Evolutionary conservation across 2,329 filamentous ascomycete genomes (phyloP), one percentile per base, ranked within the genome.

Genomic region (Neonectria punicea): DNA sequence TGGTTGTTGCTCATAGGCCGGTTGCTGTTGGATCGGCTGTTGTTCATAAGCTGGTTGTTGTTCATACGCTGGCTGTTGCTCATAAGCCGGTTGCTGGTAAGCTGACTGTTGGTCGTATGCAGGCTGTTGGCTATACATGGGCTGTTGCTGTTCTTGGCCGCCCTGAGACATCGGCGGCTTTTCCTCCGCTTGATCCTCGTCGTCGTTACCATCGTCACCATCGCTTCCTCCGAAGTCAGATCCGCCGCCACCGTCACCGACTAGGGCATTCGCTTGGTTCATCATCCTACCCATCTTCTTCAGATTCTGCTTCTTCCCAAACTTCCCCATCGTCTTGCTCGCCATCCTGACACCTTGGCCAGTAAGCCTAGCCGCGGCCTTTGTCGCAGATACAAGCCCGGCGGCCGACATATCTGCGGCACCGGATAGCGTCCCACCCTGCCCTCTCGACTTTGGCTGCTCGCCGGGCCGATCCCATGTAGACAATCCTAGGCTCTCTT

Each of bases 391-490:
- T n/a, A 57, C n/a, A 4, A 66, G n/a, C 2, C 64, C 64, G 14
- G 53, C 53, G 1, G 30, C 47, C 16, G 59, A 46, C 10, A 63
- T 47, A 16, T 66, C 51, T 20, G 50, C 32, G 9, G 28, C 54
- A 6, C 62, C 62, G 1, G 61, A 61, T 34, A 68, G 53, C 2
- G 50, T 49, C 0, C 32, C 8, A 20, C 9, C 1, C 41, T 61
- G 0, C 43, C 44, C 34, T 13, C 60, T 54, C 10, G 63, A 54
- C 32, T 54, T 68, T 5, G 74, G 74, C 16, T 71, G 73, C 6
- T 74, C 69, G 2, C 74, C 74, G 2, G 74, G 74, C n/a, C 73
- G 61, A 18, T 75, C 74, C 74, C 74, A 76, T 0, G 73, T 67
- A 1, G 71, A 70, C 2, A 76, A n/a, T 2, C 67, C 73, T 0